These are phyloP conservation scores for Diaporthe sp. DNA, from an alignment of 2,329 filamentous ascomycete genomes.

Conservation along the genomic window DNA sequence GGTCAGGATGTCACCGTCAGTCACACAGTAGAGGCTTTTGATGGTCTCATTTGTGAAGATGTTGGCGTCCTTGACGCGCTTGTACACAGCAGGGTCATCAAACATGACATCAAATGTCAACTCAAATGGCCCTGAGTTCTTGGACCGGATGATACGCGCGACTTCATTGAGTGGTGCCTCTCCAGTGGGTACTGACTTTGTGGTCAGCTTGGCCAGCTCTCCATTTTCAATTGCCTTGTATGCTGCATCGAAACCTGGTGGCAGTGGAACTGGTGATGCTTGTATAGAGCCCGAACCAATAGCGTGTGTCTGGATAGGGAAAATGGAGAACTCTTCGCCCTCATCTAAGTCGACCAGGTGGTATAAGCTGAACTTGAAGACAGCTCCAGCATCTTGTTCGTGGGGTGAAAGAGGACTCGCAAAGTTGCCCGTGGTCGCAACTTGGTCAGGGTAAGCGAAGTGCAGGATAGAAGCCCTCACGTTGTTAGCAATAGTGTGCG, in stretches of 20 bases:
- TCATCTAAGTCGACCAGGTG: not conserved
- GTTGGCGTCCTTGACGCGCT: slow-evolving; percentile 43
- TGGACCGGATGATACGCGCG: slow-evolving; percentile 56
- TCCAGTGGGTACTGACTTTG: not conserved
- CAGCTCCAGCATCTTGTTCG: not conserved
- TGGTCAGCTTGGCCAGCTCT: not conserved
- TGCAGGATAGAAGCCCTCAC: slow-evolving; percentile 6
- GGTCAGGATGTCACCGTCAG: not conserved
- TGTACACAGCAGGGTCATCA: slow-evolving; percentile 45
- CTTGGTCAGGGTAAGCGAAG: not conserved
- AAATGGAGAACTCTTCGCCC: not conserved
- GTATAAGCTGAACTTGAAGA: slow-evolving; percentile 6
- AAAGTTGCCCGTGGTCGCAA: slow-evolving; percentile 2
- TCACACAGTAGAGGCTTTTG: not conserved
- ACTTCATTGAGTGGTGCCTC: slow-evolving; percentile 44
- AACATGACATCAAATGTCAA: slow-evolving; percentile 65
- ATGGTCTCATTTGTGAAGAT: not conserved
- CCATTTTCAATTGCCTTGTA: not conserved
- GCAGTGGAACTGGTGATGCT: not conserved
- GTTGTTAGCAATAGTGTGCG: not conserved
- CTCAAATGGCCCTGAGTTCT: slow-evolving; percentile 63
- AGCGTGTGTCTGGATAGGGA: not conserved
- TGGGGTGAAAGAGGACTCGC: not conserved
- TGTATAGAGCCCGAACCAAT: not conserved
- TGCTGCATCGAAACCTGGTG: not conserved